phyloP scores from a whole-genome alignment of 2,329 filamentous ascomycete species.

The Calonectria multiphialidica region DNA sequence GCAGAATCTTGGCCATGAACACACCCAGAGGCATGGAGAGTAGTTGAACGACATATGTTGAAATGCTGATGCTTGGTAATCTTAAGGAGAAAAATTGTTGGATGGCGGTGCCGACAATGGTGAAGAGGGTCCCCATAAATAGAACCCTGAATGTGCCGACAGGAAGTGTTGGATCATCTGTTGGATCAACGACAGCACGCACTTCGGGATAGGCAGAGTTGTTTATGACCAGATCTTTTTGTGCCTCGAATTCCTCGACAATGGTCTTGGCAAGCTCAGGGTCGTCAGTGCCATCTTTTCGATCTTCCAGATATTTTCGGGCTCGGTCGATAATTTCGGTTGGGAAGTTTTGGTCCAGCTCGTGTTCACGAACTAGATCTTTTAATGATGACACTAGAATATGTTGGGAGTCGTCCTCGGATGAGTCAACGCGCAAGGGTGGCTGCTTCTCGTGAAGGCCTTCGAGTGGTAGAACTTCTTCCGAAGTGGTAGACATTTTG shows the following conservation, averaged over 20 bases:
- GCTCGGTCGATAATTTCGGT: constrained; percentile 54
- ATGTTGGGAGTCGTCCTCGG: neutral
- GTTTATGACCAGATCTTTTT: constrained; percentile 45
- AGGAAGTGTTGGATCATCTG: constrained; percentile 54
- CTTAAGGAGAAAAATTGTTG: constrained; percentile 56
- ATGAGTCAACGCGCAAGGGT: neutral
- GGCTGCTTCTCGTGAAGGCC: neutral
- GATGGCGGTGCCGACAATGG: constrained; percentile 39
- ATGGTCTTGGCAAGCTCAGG: constrained; percentile 30
- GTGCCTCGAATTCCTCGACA: constrained; percentile 34
- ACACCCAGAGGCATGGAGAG: constrained; percentile 54
- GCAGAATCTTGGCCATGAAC: constrained; percentile 44
- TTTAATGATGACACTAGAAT: constrained; percentile 21
- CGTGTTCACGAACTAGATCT: constrained; percentile 53
- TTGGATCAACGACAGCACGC: constrained; percentile 58
- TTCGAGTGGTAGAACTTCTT: neutral
- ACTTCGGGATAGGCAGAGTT: constrained; percentile 56
- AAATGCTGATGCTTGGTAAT: constrained; percentile 54
- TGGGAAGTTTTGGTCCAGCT: constrained; percentile 62
- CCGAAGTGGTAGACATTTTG: neutral
- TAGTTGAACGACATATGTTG: constrained; percentile 55
- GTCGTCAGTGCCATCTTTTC: constrained; percentile 19
- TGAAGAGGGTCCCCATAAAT: constrained; percentile 52
- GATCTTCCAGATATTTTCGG: constrained; percentile 51
- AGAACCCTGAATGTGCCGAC: constrained; percentile 57